Conservation (phyloP, 1,284 basidiomycete genomes). For the Pterula multifida region DNA sequence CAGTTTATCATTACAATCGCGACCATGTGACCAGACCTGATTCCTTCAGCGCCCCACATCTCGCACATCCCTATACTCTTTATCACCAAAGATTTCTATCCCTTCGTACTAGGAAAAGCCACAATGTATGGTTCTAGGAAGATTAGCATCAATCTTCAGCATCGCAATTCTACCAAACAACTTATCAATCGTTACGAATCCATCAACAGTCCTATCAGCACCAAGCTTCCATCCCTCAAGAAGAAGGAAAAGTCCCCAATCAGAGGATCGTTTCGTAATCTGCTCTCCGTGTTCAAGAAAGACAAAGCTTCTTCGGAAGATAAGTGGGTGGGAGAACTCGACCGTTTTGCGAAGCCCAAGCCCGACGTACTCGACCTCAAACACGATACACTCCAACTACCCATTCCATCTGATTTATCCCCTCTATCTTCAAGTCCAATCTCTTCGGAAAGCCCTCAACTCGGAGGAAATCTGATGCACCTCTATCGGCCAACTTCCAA, state of each 20-base stretch:
- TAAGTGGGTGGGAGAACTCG: not conserved
- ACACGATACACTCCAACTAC: not conserved
- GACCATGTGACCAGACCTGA: no score
- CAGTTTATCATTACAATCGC: no score
- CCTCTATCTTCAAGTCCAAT: not conserved
- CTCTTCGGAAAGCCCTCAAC: not conserved
- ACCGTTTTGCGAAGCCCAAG: not conserved
- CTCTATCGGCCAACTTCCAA: not conserved
- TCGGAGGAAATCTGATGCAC: not conserved
- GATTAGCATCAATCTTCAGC: constrained; percentile 11
- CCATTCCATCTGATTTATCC: not conserved
- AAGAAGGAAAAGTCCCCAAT: constrained; percentile 41
- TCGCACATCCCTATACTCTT: no score
- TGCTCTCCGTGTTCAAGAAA: constrained; percentile 55
- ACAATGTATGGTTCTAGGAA: not conserved
- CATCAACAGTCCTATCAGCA: constrained; percentile 12
- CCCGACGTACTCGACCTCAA: not conserved
- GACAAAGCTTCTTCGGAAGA: constrained; percentile 21
- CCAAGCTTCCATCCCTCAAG: constrained; percentile 2
- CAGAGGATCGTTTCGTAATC: constrained; percentile 52
- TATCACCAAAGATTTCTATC: no score
- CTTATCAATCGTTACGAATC: constrained; percentile 33
- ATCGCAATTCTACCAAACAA: constrained; percentile 23
- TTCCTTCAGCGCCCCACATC: no score
- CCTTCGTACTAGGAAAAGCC: no score